A percentile compares a stretch with the other conserved stretches of the same genome.
These are phyloP conservation scores for Globisporangium megalacanthum DNA, from an alignment of 352 stramenopile species.

Conservation along the genomic window DNA sequence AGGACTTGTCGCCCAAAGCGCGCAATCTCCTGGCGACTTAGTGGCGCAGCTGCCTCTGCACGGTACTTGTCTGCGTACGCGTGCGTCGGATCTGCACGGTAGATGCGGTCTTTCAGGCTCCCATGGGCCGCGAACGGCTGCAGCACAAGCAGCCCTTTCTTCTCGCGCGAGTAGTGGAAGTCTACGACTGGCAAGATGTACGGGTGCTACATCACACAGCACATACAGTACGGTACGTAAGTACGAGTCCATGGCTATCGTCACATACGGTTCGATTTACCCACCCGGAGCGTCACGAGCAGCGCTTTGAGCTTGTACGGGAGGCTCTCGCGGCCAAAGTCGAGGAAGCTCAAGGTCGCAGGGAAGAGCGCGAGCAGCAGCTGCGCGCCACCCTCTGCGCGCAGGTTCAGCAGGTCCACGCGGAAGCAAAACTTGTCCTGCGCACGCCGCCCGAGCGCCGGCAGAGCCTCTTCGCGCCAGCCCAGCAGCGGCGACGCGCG, in stretches of 20 bases:
- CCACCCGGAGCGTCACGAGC: conserved; percentile 67
- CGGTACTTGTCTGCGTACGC: conserved; percentile 56
- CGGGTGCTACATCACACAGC: conserved; percentile 36
- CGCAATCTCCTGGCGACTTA: conserved; percentile 41
- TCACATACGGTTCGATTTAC: neutral
- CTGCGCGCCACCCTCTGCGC: conserved; percentile 40
- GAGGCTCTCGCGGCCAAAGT: conserved; percentile 48
- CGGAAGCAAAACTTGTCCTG: conserved; percentile 69
- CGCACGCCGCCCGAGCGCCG: conserved; percentile 42
- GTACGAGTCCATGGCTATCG: neutral
- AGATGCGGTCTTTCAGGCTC: conserved; percentile 64
- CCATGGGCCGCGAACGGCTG: conserved; percentile 51
- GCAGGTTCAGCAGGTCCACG: conserved; percentile 66
- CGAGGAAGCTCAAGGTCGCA: conserved; percentile 44
- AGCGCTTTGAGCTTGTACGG: conserved; percentile 73
- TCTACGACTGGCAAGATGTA: conserved; percentile 68
- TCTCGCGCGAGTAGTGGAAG: conserved; percentile 61
- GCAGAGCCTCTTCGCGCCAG: conserved; percentile 66
- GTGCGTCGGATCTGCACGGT: conserved; percentile 30
- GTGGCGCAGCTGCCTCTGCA: conserved; percentile 24
- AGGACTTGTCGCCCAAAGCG: conserved; percentile 59
- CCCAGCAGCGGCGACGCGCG: conserved; percentile 58
- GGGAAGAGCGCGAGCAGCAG: conserved; percentile 64
- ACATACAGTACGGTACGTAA: neutral
- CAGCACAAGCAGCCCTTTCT: conserved; percentile 55